These are phyloP conservation scores for Apophysomyces elegans DNA, from an alignment of 371 early-diverging fungal species.

Conservation along the genomic window DNA sequence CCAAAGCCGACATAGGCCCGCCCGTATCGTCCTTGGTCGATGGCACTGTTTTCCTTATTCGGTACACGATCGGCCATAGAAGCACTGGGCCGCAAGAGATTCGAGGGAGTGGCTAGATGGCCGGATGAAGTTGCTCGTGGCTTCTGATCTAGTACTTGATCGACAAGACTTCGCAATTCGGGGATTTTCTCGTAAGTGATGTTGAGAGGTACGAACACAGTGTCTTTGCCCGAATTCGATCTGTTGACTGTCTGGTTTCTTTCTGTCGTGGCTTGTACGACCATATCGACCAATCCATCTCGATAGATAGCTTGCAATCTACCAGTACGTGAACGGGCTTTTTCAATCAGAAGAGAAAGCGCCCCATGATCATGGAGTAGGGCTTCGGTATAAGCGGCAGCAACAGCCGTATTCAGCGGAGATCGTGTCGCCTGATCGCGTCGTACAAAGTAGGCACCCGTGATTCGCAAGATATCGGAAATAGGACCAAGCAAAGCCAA, in stretches of 20 bases:
- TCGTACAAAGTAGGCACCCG: slow-evolving; percentile 53
- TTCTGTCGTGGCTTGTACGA: slow-evolving; percentile 45
- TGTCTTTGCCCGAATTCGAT: slow-evolving; percentile 27
- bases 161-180: slow-evolving; percentile 45
- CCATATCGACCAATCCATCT: slow-evolving; percentile 52
- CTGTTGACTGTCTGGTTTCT: slow-evolving; percentile 29
- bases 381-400: slow-evolving; percentile 51
- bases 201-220: slow-evolving; percentile 46
- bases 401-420: slow-evolving; percentile 47
- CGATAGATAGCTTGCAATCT: slow-evolving; percentile 41
- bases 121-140: slow-evolving; percentile 20
- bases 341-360: slow-evolving; percentile 47
- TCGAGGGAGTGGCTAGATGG: slow-evolving; percentile 12
- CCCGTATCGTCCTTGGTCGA: slow-evolving; percentile 38
- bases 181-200: slow-evolving; percentile 57
- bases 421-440: slow-evolving; percentile 45
- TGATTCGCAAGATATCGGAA: slow-evolving; percentile 52
- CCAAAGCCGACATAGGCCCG: slow-evolving; percentile 53
- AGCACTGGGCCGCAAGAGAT: slow-evolving; percentile 41
- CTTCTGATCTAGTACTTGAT: slow-evolving; percentile 55
- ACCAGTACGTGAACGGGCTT: slow-evolving; percentile 53
- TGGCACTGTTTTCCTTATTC: slow-evolving; percentile 30
- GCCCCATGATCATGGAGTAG: slow-evolving; percentile 51
- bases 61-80: slow-evolving; percentile 40
- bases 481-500: slow-evolving; percentile 50